Base-by-base conservation (phyloP, 176 grass and related monocot genomes). In the Raddia guianensis region DNA sequence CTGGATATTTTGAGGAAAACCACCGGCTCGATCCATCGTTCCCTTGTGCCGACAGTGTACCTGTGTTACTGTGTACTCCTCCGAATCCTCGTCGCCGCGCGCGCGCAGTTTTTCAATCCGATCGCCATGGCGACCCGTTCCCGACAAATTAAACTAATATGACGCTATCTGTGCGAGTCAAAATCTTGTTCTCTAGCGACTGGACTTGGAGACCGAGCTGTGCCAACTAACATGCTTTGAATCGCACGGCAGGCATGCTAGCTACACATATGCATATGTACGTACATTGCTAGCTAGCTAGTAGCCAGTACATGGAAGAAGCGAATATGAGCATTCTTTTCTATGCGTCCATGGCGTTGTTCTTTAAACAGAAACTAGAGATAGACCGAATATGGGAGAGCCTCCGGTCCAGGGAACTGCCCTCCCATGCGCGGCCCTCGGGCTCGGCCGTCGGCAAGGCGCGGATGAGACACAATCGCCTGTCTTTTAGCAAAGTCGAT, bases 111-210 rank as follows among this genome's bases (percentile, higher is more conserved):
- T 52, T 49, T 9, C 55, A 18, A 19, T 8, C 18, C 7, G 16
- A 18, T n/a, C 16, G 27, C 27, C 27, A 27, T 51, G 9, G 8
- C 54, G 54, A n/a, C 16, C 18, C 7, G 16, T 56, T n/a, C 16
- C 27, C 27, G 42, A 70, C 78, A 53, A 49, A 35, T 21, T 6
- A 9, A 49, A 35, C 43, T 6, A 9, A 72, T 50, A 37, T 60
- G 80, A 73, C n/a, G 56, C 56, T 10, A 80, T 54, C 35, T 16
- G 59, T 37, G 8, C 47, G 2, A 13, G 70, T 83, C 80, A 66
- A 55, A 66, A 55, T n/a, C 1, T 5, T 43, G n/a, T 66, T 66
- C 49, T 82, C 12, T 59, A 75, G 60, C 52, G 59, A 45, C 50
- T 6, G 12, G 47, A 46, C 46, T 44, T n/a, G 10, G 15, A 19